Conservation (phyloP, 495 filamentous ascomycete species). For the Trichocladium uniseriatum region DNA sequence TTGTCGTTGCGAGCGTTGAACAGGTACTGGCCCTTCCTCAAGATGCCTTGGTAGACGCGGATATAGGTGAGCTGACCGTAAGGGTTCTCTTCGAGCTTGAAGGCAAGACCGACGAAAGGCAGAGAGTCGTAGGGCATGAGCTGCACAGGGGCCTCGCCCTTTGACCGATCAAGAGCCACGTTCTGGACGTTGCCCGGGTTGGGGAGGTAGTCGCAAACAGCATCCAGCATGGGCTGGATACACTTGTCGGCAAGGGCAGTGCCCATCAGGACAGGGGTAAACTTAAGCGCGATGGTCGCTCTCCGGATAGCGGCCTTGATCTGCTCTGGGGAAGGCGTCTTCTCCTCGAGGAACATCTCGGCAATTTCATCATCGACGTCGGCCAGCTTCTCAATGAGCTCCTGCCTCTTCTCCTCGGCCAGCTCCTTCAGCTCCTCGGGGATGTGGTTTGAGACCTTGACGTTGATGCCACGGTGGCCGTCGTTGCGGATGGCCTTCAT, state of each 20-base stretch:
- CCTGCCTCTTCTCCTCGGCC: slow-evolving; percentile 66
- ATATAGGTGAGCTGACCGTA: slow-evolving; percentile 98
- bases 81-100: slow-evolving; percentile 98
- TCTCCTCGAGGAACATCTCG: slow-evolving; percentile 87
- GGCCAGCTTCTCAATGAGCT: slow-evolving; percentile 89
- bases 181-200: slow-evolving; percentile 90
- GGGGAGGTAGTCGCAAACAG: slow-evolving; percentile 90
- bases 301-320: slow-evolving; percentile 85
- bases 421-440: slow-evolving; percentile 65
- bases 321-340: slow-evolving; percentile 63
- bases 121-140: slow-evolving; percentile 86
- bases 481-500: slow-evolving; percentile 94
- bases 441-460: slow-evolving; percentile 64
- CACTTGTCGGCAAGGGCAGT: slow-evolving; percentile 91
- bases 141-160: slow-evolving; percentile 68
- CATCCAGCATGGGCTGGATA: slow-evolving; percentile 95
- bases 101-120: slow-evolving; percentile 92
- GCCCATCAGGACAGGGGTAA: slow-evolving; percentile 94
- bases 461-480: slow-evolving; percentile 63
- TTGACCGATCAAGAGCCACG: slow-evolving; percentile 72
- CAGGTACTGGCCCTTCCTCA: slow-evolving; percentile 80
- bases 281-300: slow-evolving; percentile 79
- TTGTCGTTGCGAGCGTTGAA: slow-evolving; percentile 92
- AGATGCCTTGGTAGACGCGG: slow-evolving; percentile 89
- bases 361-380: slow-evolving; percentile 99